Conservation (phyloP, 169 alveolate genomes). For the Cytauxzoon felis region DNA sequence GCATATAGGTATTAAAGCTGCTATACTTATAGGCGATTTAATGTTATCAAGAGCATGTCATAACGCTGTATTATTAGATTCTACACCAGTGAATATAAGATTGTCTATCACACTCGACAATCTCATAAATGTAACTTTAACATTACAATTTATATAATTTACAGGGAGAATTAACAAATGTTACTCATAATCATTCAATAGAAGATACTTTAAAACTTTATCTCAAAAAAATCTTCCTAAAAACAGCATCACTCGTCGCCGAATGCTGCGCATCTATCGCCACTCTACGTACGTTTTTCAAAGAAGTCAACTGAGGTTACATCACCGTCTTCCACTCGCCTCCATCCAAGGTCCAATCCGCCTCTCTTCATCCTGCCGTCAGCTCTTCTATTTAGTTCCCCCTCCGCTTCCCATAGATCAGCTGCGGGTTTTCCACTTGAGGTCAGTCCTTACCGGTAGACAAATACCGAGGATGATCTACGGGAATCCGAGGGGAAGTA, state of each 20-base stretch:
- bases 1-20: conserved; percentile 67
- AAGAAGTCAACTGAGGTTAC: no score
- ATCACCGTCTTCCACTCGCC: no score
- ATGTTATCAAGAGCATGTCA: conserved; percentile 64
- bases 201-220: conserved; percentile 42
- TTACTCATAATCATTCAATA: neutral
- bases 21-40: conserved; percentile 76
- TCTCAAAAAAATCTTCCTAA: conserved; percentile 64
- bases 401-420: no score
- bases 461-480: no score
- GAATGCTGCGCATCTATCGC: conserved; percentile 53
- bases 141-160: conserved; percentile 3
- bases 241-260: conserved; percentile 72
- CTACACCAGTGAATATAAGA: conserved; percentile 40
- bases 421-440: no score
- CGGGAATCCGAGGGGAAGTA: no score
- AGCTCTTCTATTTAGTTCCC: no score
- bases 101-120: conserved; percentile 69
- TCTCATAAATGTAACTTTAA: conserved; percentile 61
- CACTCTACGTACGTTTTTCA: conserved; percentile 17
- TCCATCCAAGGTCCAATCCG: no score
- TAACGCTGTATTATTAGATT: conserved; percentile 53
- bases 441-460: no score
- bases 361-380: no score
- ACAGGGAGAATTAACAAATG: conserved; percentile 60